These are phyloP conservation scores for Atkinsonella hypoxylon DNA, from an alignment of 2,329 filamentous ascomycete genomes.

Conservation along the genomic window DNA sequence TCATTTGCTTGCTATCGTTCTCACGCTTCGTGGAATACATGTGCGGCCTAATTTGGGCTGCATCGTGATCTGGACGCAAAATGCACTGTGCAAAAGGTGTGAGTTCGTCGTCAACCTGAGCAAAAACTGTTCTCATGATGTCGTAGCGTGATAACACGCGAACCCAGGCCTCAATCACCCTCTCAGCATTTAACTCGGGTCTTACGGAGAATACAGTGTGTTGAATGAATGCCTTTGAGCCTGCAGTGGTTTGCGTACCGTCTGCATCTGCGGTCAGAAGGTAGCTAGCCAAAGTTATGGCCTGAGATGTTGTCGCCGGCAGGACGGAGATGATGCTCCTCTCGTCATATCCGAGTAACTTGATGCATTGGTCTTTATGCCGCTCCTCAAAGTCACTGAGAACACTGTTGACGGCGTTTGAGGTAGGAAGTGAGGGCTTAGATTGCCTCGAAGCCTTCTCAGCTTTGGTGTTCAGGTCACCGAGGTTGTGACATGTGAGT, in stretches of 20 bases:
- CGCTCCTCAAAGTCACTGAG: neutral
- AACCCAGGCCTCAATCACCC: neutral
- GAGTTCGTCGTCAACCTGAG: slow-evolving; percentile 16
- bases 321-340: neutral
- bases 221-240: neutral
- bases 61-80: slow-evolving; percentile 9
- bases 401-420: neutral
- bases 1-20: slow-evolving; percentile 7
- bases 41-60: neutral
- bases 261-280: neutral
- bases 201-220: neutral
- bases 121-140: neutral
- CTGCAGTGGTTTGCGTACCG: neutral
- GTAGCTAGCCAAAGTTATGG: neutral
- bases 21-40: neutral
- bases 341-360: neutral
- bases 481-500: neutral
- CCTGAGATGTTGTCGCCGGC: neutral
- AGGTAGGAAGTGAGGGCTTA: neutral
- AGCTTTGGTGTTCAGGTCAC: slow-evolving; percentile 13
- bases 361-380: neutral
- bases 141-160: neutral
- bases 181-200: neutral
- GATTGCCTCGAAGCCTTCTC: neutral
- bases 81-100: slow-evolving; percentile 24